phyloP scores from a whole-genome alignment of 2,329 filamentous ascomycete genomes.

The Graphilbum fragrans region DNA sequence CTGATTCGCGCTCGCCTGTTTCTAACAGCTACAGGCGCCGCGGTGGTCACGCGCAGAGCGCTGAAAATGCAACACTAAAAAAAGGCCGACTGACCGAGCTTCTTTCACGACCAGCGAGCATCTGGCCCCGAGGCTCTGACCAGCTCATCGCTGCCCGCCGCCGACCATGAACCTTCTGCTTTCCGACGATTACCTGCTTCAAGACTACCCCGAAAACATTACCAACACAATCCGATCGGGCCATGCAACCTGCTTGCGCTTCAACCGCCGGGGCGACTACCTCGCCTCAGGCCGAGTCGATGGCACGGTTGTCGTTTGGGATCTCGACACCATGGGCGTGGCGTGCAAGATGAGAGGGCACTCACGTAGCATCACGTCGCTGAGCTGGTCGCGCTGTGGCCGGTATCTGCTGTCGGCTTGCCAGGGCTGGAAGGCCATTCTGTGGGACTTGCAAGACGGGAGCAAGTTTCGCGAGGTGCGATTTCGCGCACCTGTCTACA shows the following conservation, averaged over 20 bases:
- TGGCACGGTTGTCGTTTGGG: conserved; percentile 90
- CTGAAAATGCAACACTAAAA: no score
- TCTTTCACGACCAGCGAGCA: no score
- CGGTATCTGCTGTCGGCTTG: conserved; percentile 85
- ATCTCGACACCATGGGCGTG: conserved; percentile 93
- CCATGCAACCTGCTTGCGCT: conserved; percentile 59
- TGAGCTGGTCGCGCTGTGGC: conserved; percentile 91
- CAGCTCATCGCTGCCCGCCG: not conserved
- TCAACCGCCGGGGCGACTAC: conserved; percentile 90
- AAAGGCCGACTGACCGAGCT: no score
- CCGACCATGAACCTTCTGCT: conserved; percentile 43
- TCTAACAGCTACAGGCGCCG: no score
- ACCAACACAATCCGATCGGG: conserved; percentile 72
- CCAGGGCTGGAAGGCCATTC: conserved; percentile 90
- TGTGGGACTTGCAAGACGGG: conserved; percentile 75
- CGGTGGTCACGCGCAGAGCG: no score
- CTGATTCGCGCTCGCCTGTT: no score
- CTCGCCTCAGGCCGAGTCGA: conserved; percentile 89
- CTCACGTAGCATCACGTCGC: conserved; percentile 81
- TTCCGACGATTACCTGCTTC: conserved; percentile 51
- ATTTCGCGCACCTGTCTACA: conserved; percentile 89
- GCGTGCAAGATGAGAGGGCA: conserved; percentile 90
- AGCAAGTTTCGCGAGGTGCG: conserved; percentile 71
- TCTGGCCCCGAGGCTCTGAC: no score
- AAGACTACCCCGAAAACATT: conserved; percentile 84